These are phyloP conservation scores for Mycena epipterygia DNA, from an alignment of 768 basidiomycete species.

Conservation along the genomic window DNA sequence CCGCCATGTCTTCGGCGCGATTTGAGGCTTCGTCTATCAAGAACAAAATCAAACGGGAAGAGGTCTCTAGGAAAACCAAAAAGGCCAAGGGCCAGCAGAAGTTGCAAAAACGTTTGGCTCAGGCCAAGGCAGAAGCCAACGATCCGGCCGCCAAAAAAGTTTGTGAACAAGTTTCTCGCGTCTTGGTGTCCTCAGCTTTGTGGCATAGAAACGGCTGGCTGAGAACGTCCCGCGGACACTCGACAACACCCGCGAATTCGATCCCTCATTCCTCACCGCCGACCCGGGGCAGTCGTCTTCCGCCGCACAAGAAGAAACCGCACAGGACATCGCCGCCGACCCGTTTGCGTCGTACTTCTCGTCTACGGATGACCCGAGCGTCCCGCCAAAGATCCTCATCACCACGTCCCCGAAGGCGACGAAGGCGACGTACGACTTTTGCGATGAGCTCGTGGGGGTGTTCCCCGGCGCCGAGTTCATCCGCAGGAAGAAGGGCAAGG, in stretches of 20 bases:
- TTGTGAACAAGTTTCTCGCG: slow-evolving; percentile 29
- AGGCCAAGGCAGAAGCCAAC: slow-evolving; percentile 80
- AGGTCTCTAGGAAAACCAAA: slow-evolving; percentile 79
- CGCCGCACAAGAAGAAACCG: slow-evolving; percentile 65
- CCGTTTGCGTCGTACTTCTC: slow-evolving; percentile 85
- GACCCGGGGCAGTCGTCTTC: slow-evolving; percentile 60
- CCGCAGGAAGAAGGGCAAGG: slow-evolving; percentile 87
- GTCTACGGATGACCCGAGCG: slow-evolving; percentile 71
- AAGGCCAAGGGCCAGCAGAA: slow-evolving; percentile 85
- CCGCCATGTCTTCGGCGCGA: slow-evolving; percentile 66
- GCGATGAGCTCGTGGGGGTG: slow-evolving; percentile 89
- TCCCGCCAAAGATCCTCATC: slow-evolving; percentile 90
- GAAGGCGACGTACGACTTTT: slow-evolving; percentile 92
- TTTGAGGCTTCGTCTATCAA: slow-evolving; percentile 80
- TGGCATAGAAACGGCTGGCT: slow-evolving; percentile 81
- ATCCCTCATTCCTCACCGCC: slow-evolving; percentile 75
- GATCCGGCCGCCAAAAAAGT: slow-evolving; percentile 88
- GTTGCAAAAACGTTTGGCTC: slow-evolving; percentile 83
- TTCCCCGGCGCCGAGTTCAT: slow-evolving; percentile 95
- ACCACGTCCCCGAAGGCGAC: slow-evolving; percentile 93
- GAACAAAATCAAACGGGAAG: slow-evolving; percentile 92
- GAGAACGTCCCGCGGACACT: slow-evolving; percentile 93
- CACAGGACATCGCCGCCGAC: slow-evolving; percentile 79
- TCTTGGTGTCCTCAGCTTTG: not conserved
- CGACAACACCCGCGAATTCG: slow-evolving; percentile 93